Conservation (phyloP, 257 asterid genomes). For the Lavandula angustifolia region DNA sequence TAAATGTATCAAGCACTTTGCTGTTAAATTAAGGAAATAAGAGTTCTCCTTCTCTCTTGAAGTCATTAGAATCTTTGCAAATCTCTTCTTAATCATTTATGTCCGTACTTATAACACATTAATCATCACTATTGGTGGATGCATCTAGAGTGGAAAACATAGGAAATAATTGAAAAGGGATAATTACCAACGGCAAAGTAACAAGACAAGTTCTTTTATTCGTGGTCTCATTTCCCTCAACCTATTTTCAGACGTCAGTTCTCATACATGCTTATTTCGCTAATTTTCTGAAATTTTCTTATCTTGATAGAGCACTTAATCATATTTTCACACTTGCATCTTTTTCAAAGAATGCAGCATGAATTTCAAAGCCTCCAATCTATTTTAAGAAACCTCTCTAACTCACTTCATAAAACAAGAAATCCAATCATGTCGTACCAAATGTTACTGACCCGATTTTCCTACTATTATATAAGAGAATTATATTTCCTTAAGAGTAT, state of each 20-base stretch:
- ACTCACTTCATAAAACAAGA: conserved; percentile 11
- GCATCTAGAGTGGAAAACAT: conserved; percentile 10
- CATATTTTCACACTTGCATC: neutral
- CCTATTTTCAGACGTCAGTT: neutral
- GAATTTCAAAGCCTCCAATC: neutral
- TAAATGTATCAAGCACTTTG: too few relatives aligned
- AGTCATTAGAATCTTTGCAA: too few relatives aligned
- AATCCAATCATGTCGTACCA: neutral
- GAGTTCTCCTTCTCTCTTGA: too few relatives aligned
- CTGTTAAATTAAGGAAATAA: too few relatives aligned
- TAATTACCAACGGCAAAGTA: neutral
- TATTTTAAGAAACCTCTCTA: neutral
- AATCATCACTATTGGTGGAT: conserved; percentile 12
- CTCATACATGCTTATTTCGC: conserved; percentile 12
- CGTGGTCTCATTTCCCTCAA: conserved; percentile 10
- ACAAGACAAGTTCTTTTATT: neutral
- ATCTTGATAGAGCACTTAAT: neutral
- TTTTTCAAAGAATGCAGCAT: conserved; percentile 7
- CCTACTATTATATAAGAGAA: neutral
- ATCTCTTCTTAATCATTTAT: too few relatives aligned
- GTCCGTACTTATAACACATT: too few relatives aligned
- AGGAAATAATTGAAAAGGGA: neutral
- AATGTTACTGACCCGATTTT: neutral
- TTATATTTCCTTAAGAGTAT: neutral
- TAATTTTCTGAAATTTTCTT: neutral